These are phyloP conservation scores for Penium margaritaceum DNA, from an alignment of 139 green algal genomes.

Conservation along the genomic window DNA sequence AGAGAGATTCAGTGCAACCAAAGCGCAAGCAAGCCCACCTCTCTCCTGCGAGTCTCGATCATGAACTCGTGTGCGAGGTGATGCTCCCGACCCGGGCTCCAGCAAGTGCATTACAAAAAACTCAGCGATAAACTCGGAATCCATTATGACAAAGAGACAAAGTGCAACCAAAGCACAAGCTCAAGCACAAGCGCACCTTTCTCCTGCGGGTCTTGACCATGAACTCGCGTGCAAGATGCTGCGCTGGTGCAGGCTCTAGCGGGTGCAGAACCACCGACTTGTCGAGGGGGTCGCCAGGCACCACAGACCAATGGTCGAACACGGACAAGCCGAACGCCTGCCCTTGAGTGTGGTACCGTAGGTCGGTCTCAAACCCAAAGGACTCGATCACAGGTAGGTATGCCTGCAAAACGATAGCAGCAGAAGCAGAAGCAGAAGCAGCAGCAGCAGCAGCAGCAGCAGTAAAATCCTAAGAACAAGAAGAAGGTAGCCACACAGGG, in stretches of 20 bases:
- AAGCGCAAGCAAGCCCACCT: no score
- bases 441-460: no score
- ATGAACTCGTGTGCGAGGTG: slow-evolving; percentile 81
- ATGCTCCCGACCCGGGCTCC: slow-evolving; percentile 71
- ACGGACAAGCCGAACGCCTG: slow-evolving; percentile 88
- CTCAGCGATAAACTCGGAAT: no score
- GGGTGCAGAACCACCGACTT: slow-evolving; percentile 77
- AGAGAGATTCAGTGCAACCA: no score
- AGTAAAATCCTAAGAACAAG: no score
- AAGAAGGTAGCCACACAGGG: no score
- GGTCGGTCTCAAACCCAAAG: slow-evolving; percentile 98
- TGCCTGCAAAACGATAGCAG: no score
- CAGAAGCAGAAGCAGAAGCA: no score
- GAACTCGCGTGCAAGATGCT: slow-evolving; percentile 74
- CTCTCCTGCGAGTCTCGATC: slow-evolving; percentile 86
- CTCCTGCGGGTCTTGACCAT: slow-evolving; percentile 91
- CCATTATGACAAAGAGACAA: no score
- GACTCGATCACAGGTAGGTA: slow-evolving; percentile 51
- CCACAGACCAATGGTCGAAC: slow-evolving; percentile 90
- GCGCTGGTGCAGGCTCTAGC: slow-evolving; percentile 75
- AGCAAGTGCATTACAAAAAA: slow-evolving; percentile 84
- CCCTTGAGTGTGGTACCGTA: slow-evolving; percentile 92
- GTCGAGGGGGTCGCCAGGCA: slow-evolving; percentile 50
- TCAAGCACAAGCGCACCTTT: no score
- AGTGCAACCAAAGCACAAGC: no score